Conservation (phyloP, 2,329 filamentous ascomycete species). For the Ophiostoma australiae region DNA sequence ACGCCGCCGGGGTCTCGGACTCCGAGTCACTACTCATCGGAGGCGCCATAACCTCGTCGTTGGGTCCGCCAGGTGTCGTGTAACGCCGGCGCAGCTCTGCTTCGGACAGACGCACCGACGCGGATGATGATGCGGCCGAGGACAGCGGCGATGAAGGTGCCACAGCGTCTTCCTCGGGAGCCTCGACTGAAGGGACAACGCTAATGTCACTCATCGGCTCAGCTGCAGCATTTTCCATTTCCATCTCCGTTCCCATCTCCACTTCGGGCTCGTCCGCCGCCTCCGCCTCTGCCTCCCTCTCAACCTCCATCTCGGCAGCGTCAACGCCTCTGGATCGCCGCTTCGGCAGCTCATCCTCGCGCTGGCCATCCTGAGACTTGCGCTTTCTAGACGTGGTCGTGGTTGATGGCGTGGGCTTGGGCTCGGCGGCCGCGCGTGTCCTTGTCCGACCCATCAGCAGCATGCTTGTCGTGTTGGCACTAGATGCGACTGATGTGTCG, state of each 20-base stretch:
- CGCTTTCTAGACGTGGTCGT: slow-evolving; percentile 23
- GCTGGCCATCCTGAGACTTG: slow-evolving; percentile 27
- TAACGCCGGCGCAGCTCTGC: slow-evolving; percentile 31
- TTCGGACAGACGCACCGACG: slow-evolving; percentile 27
- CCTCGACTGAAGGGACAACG: slow-evolving; percentile 11
- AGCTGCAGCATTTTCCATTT: not conserved
- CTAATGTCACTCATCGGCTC: slow-evolving; percentile 12
- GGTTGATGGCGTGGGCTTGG: not conserved
- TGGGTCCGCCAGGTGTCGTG: slow-evolving; percentile 37
- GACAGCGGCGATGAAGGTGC: not conserved
- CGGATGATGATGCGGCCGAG: slow-evolving; percentile 32
- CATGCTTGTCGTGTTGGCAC: slow-evolving; percentile 23
- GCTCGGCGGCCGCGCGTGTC: not conserved
- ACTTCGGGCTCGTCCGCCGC: not conserved
- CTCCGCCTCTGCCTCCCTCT: not conserved
- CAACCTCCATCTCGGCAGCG: not conserved
- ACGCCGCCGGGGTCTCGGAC: slow-evolving; percentile 41
- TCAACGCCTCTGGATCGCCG: not conserved
- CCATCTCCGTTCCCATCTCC: not conserved
- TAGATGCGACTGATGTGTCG: slow-evolving; percentile 20
- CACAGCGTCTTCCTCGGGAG: not conserved
- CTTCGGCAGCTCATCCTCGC: slow-evolving; percentile 24
- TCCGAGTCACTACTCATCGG: slow-evolving; percentile 51
- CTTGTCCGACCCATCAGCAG: slow-evolving; percentile 22
- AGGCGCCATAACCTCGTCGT: slow-evolving; percentile 46